Evolutionary conservation across 2,329 filamentous ascomycete genomes (phyloP), one percentile per base, ranked within the genome.

Genomic region (Chalara sp.): DNA sequence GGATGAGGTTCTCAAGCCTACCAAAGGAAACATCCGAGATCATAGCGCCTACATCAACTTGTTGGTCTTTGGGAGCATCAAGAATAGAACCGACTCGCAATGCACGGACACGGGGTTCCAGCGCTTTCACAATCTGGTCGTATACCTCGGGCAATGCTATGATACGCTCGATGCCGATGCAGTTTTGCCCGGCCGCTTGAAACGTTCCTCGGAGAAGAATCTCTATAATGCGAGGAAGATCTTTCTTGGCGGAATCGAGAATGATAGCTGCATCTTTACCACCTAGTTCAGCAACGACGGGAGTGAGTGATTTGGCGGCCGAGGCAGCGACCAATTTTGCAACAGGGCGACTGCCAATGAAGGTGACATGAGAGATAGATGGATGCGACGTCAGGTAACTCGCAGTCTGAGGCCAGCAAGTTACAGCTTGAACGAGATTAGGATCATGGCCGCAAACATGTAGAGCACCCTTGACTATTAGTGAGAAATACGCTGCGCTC

Each of bases 111-210:
- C 86, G 84, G 8, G 87, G 84, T 47, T 82, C 78, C 21, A 99
- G 79, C 54, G 83, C 75, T 5, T 75, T 68, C 48, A 96, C 72
- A 28, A 99, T 79, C 50, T 75, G 74, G 55, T 86, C 76, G 72
- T 97, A 95, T 47, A 88, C 76, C n/a, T 72, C 74, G 1, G 89
- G 84, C 12, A 87, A 78, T 29, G 86, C 89, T 59, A 97, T 84
- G 63, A 97, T 84, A 50, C 93, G 87, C 72, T 99, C 93, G 59
- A 96, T 92, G 50, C 93, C 93, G 64, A 99, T 92, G 70, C 93
- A 99, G 72, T 99, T 99, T 69, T 99, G 93, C 1, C 93, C 93
- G 12, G 90, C 86, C 47, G 90, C 90, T 69, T 99, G 93, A 71
- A 97, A 99, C 7, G 89, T 89, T 48, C 92, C 93, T 48, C 93